Base-by-base conservation (phyloP, 2,329 filamentous ascomycete species). In the Pyrenophora seminiperda region DNA sequence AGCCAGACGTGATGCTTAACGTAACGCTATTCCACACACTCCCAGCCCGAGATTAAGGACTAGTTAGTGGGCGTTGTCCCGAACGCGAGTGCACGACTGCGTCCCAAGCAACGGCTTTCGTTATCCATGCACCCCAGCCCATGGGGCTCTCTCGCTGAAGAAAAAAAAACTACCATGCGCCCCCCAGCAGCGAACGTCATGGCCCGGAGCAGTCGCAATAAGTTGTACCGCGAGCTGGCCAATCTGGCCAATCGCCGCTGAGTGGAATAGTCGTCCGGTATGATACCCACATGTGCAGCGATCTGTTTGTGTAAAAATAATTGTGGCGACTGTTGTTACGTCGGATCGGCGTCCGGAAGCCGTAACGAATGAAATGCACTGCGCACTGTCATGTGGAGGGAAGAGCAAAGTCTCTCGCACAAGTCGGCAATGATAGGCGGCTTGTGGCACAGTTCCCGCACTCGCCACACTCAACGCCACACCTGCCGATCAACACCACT, bases 11-110 rank as follows among this genome's bases (percentile, higher is more conserved):
- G 54, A 54, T 49, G 50, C 47, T 52, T 49, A 48, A 47, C 56
- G 42, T 56, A 48, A 46, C 56, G 42, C 55, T 50, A 52, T 50
- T 61, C 50, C 55, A 61, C 47, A 53, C 41, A 37, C 51, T 54
- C 50, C 55, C 54, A 61, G 66, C 58, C 70, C 70, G 70, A 73
- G 59, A 73, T 73, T 71, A 72, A 71, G 65, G 69, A 71, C 63
- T 51, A 52, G 50, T 48, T 61, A 66, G 62, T 65, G 62, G 57
- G 51, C 64, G 62, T 64, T 59, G 61, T 63, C 43, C 64, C 63
- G 44, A 50, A 58, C 54, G 32, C 53, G 49, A 52, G 15, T 22
- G 40, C 53, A 50, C 42, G 48, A 40, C 53, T 50, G 41, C 39
- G 14, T 19, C 29, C 34, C 29, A 18, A 49, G 55, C 61, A 52